Percentiles rank a stretch among this genome's conserved stretches.
phyloP scores from a whole-genome alignment of 208 protist species.

The Entamoeba histolytica region DNA sequence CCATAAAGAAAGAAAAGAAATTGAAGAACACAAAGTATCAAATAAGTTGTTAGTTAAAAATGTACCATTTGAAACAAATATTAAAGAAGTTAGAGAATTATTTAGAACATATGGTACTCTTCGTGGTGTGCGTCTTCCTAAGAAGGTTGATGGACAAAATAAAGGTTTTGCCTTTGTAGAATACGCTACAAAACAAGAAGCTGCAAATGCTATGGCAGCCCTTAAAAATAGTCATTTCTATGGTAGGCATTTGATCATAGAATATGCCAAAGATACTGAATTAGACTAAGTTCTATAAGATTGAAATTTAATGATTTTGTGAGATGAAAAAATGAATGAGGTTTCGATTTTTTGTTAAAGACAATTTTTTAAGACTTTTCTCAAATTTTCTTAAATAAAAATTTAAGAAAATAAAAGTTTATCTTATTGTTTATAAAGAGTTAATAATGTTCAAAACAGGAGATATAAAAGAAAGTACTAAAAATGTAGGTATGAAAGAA shows the following conservation, averaged over 20 bases:
- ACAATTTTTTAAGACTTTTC: too few species aligned
- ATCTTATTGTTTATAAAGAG: too few species aligned
- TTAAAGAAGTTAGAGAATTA: conserved; percentile 69
- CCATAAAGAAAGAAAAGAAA: neutral
- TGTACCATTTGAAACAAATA: conserved; percentile 83
- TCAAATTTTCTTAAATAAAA: too few species aligned
- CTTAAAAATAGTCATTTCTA: conserved; percentile 79
- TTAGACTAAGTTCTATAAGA: neutral
- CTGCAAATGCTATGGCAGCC: conserved; percentile 58
- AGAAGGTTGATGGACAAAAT: conserved; percentile 55
- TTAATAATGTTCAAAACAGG: too few species aligned
- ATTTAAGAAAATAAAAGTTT: too few species aligned
- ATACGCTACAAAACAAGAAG: conserved; percentile 74
- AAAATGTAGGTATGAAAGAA: too few species aligned
- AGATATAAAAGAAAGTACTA: too few species aligned
- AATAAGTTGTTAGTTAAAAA: conserved; percentile 83
- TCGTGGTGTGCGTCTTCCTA: conserved; percentile 73
- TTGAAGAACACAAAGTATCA: conserved; percentile 18
- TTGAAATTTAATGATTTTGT: too few species aligned
- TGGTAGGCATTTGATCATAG: conserved; percentile 74
- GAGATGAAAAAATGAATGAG: too few species aligned
- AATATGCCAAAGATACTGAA: conserved; percentile 69
- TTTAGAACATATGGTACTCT: conserved; percentile 71
- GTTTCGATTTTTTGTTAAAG: too few species aligned
- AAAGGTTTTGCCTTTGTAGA: conserved; percentile 92